Conservation (phyloP, 2,329 filamentous ascomycete species). For the Talaromyces piceae region DNA sequence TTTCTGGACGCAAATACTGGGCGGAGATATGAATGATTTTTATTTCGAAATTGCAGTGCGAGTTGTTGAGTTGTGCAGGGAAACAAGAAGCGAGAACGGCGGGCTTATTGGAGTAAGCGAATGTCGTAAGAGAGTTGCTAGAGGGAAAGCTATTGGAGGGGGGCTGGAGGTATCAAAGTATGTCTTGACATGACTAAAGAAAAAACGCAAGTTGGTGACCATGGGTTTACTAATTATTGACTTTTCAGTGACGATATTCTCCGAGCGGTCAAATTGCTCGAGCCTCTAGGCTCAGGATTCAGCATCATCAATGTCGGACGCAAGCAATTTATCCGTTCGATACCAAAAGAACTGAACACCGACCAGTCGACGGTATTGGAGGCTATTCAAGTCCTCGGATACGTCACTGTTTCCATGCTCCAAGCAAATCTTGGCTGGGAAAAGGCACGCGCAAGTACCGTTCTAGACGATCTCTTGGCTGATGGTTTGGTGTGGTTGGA, state of each 20-base stretch:
- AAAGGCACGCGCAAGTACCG: conserved; percentile 73
- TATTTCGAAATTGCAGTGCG: conserved; percentile 97
- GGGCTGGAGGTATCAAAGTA: conserved; percentile 73
- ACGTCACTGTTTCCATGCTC: conserved; percentile 83
- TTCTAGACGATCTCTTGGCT: conserved; percentile 79
- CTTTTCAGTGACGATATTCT: conserved; percentile 70
- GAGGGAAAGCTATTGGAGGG: conserved; percentile 64
- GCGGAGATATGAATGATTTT: conserved; percentile 90
- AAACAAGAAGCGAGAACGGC: conserved; percentile 82
- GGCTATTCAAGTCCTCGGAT: conserved; percentile 81
- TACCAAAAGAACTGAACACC: conserved; percentile 90
- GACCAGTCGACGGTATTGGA: conserved; percentile 91
- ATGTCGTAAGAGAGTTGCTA: conserved; percentile 66
- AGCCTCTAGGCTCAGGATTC: conserved; percentile 82
- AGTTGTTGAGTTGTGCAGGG: conserved; percentile 85
- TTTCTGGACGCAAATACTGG: conserved; percentile 88
- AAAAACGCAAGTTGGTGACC: neutral
- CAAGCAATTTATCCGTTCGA: conserved; percentile 79
- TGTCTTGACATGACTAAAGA: conserved; percentile 17
- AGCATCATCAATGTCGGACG: conserved; percentile 75
- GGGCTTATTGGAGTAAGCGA: conserved; percentile 81
- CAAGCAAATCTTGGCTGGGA: conserved; percentile 83
- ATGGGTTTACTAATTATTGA: neutral
- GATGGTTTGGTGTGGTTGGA: conserved; percentile 95
- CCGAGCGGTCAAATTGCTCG: conserved; percentile 77